Conservation (phyloP, 2,329 filamentous ascomycete genomes). For the Verticillium tricorpus region DNA sequence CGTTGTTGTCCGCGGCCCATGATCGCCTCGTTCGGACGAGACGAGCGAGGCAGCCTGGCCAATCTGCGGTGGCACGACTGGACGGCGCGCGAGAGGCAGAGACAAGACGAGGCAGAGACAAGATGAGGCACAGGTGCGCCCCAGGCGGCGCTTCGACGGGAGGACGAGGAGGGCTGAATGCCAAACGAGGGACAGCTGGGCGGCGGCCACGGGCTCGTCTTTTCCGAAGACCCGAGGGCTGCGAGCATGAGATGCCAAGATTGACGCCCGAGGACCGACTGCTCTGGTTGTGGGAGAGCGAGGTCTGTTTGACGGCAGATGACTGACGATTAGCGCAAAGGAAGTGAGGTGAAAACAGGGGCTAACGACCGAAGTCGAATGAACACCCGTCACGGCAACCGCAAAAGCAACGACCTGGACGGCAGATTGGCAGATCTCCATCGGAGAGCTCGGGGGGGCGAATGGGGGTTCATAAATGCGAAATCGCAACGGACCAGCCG, state of each 20-base stretch:
- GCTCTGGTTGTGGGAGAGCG: neutral
- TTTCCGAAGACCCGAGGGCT: neutral
- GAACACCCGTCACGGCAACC: neutral
- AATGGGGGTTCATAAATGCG: neutral
- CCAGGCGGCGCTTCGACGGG: neutral
- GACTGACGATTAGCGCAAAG: neutral
- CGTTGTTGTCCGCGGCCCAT: neutral
- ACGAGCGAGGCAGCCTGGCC: neutral
- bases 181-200: neutral
- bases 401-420: neutral
- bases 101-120: neutral
- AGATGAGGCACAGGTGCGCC: neutral
- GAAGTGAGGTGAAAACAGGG: neutral
- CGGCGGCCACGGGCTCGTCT: neutral
- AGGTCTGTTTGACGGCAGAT: neutral
- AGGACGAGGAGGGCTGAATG: neutral
- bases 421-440: neutral
- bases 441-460: neutral
- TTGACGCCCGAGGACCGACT: neutral
- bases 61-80: too few relatives aligned
- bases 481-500: neutral
- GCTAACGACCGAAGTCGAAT: neutral
- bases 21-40: neutral
- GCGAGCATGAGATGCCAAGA: neutral
- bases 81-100: neutral